These are phyloP conservation scores for Apocynum venetum DNA, from an alignment of 257 asterid species.

Conservation along the genomic window DNA sequence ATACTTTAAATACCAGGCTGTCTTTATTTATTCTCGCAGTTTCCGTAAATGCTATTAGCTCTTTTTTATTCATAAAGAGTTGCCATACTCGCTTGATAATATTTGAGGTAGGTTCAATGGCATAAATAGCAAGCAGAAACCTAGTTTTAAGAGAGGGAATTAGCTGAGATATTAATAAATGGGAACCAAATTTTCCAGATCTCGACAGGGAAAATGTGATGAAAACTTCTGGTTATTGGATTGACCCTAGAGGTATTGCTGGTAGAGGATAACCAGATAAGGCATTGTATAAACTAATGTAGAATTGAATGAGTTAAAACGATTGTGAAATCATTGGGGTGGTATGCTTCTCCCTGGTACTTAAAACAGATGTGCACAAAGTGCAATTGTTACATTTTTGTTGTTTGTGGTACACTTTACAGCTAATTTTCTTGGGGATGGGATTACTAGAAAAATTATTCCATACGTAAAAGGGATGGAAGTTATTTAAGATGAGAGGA, in stretches of 20 bases:
- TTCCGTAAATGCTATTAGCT: background rate
- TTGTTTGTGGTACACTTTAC: background rate
- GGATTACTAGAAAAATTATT: background rate
- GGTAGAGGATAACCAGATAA: background rate
- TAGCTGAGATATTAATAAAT: background rate
- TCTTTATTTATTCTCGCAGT: background rate
- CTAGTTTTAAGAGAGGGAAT: background rate
- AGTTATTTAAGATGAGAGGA: background rate
- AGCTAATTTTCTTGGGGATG: background rate
- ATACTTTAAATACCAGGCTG: background rate
- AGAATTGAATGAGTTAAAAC: background rate
- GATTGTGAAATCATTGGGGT: background rate
- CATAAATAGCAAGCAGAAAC: background rate
- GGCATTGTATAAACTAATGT: background rate
- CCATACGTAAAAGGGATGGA: background rate
- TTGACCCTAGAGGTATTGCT: background rate
- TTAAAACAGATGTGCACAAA: background rate
- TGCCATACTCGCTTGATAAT: background rate
- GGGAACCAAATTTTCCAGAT: background rate
- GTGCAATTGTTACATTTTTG: background rate
- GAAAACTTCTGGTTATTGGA: background rate
- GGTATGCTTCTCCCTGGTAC: background rate
- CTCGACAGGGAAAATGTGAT: background rate
- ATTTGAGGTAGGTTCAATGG: background rate
- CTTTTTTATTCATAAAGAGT: background rate